Base-by-base conservation (phyloP, 352 stramenopile species). In the Lagenidium sp. region DNA sequence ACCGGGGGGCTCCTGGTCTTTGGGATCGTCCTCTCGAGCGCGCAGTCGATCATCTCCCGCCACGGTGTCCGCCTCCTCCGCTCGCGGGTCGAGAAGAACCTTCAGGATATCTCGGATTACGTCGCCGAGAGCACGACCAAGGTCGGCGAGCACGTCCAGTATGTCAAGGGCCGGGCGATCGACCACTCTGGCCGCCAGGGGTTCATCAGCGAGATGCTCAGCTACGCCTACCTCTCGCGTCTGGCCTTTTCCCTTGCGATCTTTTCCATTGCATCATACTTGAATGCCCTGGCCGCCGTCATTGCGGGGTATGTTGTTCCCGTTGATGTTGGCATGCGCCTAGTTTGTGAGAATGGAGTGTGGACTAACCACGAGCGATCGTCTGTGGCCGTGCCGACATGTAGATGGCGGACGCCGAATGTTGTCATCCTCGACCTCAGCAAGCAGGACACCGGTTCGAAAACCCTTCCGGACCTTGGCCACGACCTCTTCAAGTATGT, bases 171-270 rank as follows among this genome's bases (percentile, higher is more conserved):
- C 28, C 65, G 64, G 34, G 80, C 75, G 26, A 85, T 86, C 43
- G 70, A 79, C 56, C 77, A 89, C 57, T 85, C 70, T 40, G 63
- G 57, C 0, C 77, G 73, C 16, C 75, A 89, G 57, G 81, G 81
- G 22, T 93, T 93, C 55, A 84, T 91, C 50, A 65, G 68, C 36
- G 78, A 93, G 63, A 93, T 93, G 81, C 65, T 91, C 41, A 91
- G 78, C 67, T 86, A 79, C 48, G 74, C 79, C 15, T 93, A 93
- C 53, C 63, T 93, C 18, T 91, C 78, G 25, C 65, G 81, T 3
- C 68, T 93, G 25, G 78, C 71, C 13, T 87, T 91, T 45, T 85
- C 81, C 32, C 60, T 89, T 48, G 69, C 53, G 4, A 62, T 90
- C 36, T 85, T 89, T 45, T 57, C 69, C 13, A 60, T 90, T 22